Evolutionary conservation across 352 stramenopile species (phyloP).

Genomic region (Phytophthora pini): DNA sequence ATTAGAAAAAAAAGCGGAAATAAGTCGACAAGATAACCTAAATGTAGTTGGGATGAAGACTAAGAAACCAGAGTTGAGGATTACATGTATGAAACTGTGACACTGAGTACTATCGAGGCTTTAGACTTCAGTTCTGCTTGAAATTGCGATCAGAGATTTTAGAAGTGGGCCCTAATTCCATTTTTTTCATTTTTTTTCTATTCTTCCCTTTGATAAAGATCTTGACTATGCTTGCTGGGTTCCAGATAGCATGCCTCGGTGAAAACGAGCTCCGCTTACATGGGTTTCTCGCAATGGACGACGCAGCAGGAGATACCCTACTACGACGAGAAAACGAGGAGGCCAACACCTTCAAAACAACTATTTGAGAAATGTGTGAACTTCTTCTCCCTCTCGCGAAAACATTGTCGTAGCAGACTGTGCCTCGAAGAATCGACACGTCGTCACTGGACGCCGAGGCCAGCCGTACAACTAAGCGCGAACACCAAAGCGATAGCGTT

Average conservation of each 20-base stretch:
- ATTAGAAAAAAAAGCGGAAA: too few species aligned
- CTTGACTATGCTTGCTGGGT: background rate
- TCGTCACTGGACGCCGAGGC: constrained; percentile 20
- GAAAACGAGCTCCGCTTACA: background rate
- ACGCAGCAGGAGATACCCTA: constrained; percentile 5
- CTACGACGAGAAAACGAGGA: constrained; percentile 6
- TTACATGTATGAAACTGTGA: too few species aligned
- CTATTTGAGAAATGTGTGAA: constrained; percentile 8
- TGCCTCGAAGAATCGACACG: constrained; percentile 31
- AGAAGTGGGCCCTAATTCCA: too few species aligned
- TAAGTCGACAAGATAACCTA: background rate
- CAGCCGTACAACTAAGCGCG: constrained; percentile 12
- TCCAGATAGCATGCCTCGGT: background rate
- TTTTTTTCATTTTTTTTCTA: too few species aligned
- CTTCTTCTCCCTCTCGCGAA: constrained; percentile 21
- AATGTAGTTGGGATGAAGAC: background rate
- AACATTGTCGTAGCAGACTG: constrained; percentile 42
- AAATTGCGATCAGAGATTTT: too few species aligned
- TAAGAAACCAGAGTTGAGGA: too few species aligned
- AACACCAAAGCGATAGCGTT: constrained; percentile 25
- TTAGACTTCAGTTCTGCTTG: background rate
- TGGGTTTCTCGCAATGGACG: constrained; percentile 6
- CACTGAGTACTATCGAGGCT: background rate
- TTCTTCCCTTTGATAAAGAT: background rate
- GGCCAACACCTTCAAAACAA: constrained; percentile 8